Conservation (phyloP, 2,329 filamentous ascomycete species). For the Conoideocrella luteorostrata region DNA sequence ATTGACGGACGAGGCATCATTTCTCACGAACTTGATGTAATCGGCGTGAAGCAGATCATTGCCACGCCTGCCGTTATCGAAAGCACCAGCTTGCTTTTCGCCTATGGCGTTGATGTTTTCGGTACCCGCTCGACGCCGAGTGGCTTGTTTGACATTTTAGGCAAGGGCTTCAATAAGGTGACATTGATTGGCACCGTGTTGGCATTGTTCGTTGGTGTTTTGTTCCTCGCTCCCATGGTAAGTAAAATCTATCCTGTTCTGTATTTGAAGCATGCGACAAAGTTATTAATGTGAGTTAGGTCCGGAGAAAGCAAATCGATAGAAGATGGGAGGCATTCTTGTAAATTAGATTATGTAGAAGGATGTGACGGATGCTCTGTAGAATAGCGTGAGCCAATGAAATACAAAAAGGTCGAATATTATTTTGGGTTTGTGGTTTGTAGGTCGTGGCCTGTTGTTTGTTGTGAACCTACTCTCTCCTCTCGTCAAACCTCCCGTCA, state of each 20-base stretch:
- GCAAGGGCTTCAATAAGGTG: constrained; percentile 88
- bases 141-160: constrained; percentile 83
- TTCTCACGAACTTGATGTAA: constrained; percentile 74
- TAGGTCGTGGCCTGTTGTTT: too few relatives aligned
- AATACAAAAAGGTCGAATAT: too few relatives aligned
- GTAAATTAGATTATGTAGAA: constrained; percentile 13
- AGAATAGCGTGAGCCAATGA: too few relatives aligned
- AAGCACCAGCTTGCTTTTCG: constrained; percentile 85
- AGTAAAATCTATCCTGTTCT: constrained; percentile 29
- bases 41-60: constrained; percentile 68
- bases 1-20: constrained; percentile 77
- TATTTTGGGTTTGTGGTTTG: too few relatives aligned
- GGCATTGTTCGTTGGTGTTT: constrained; percentile 69
- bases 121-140: constrained; percentile 83
- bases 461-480: too few relatives aligned
- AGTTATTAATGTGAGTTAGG: constrained; percentile 34
- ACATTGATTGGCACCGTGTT: constrained; percentile 78
- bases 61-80: constrained; percentile 76
- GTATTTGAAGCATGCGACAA: constrained; percentile 13
- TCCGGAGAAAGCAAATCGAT: constrained; percentile 63
- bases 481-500: too few relatives aligned
- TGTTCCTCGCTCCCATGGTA: constrained; percentile 80
- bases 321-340: constrained; percentile 47
- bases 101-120: constrained; percentile 83
- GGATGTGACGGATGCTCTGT: neutral